phyloP scores from a whole-genome alignment of 1,284 basidiomycete genomes.

The Ceratorhiza oryzae-sativae region DNA sequence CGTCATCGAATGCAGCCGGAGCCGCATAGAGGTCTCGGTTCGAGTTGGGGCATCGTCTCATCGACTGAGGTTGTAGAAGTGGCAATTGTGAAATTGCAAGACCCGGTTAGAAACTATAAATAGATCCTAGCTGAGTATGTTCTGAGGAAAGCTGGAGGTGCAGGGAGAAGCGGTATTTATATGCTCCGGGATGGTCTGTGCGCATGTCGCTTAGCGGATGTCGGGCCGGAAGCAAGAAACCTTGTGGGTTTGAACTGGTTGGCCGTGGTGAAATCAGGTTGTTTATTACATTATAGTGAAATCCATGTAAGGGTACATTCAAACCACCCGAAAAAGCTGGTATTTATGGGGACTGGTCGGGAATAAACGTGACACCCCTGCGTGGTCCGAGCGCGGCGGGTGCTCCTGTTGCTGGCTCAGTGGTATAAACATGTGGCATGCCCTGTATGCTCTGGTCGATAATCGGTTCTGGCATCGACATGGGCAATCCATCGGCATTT shows the following conservation, averaged over 20 bases:
- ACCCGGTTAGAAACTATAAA: conserved; percentile 51
- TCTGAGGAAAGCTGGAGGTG: conserved; percentile 58
- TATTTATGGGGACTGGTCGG: background rate
- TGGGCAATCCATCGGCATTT: background rate
- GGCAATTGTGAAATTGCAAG: conserved; percentile 41
- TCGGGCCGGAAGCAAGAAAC: conserved; percentile 7
- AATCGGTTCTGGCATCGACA: background rate
- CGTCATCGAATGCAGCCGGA: conserved; percentile 38
- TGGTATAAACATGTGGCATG: background rate
- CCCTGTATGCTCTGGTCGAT: background rate
- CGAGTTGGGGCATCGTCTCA: conserved; percentile 39
- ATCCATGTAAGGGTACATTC: no score
- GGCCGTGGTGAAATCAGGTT: background rate
- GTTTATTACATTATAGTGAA: no score
- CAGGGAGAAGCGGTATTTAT: conserved; percentile 52
- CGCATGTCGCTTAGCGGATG: conserved; percentile 41
- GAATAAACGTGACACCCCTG: background rate
- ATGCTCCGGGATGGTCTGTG: conserved; percentile 53
- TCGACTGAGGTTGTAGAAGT: conserved; percentile 40
- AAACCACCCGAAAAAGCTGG: background rate
- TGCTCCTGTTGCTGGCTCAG: background rate
- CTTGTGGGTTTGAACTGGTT: conserved; percentile 12
- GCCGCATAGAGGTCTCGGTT: conserved; percentile 38
- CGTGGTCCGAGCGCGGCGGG: background rate
- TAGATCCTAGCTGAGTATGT: conserved; percentile 90